Percentiles rank a stretch among this genome's conserved stretches.
phyloP scores from a whole-genome alignment of 108 stramenopile genomes.

The Nannochloropsis oceanica region DNA sequence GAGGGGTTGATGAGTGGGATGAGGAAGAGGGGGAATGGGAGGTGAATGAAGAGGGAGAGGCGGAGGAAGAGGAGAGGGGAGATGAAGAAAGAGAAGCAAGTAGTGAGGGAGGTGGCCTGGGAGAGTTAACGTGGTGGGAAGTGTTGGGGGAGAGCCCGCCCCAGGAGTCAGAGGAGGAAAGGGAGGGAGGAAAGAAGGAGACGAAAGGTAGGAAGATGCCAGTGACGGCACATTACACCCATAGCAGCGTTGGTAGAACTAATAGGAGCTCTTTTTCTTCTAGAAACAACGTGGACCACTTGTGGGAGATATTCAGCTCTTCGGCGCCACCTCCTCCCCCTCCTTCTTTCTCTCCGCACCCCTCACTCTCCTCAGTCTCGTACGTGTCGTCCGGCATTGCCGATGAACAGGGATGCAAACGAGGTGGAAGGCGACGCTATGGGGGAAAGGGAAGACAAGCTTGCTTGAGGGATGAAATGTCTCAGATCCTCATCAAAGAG shows the following conservation, averaged over 20 bases:
- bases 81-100: not conserved
- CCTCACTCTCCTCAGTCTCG: not conserved
- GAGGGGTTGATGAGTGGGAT: not conserved
- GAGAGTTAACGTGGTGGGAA: not conserved
- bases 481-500: no score
- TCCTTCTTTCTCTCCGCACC: not conserved
- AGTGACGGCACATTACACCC: no score
- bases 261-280: not conserved
- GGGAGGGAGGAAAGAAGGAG: not conserved
- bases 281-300: not conserved
- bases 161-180: not conserved
- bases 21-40: no score
- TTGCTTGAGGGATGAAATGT: no score
- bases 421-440: no score
- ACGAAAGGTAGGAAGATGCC: not conserved
- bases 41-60: not conserved
- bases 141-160: not conserved
- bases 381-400: not conserved
- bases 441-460: no score
- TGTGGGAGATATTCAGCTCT: not conserved
- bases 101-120: not conserved
- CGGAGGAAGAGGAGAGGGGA: not conserved
- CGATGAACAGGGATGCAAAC: no score
- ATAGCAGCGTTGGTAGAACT: no score
- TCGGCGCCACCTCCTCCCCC: not conserved